Base-by-base conservation (phyloP, 768 basidiomycete genomes). In the Heimioporus sp. region DNA sequence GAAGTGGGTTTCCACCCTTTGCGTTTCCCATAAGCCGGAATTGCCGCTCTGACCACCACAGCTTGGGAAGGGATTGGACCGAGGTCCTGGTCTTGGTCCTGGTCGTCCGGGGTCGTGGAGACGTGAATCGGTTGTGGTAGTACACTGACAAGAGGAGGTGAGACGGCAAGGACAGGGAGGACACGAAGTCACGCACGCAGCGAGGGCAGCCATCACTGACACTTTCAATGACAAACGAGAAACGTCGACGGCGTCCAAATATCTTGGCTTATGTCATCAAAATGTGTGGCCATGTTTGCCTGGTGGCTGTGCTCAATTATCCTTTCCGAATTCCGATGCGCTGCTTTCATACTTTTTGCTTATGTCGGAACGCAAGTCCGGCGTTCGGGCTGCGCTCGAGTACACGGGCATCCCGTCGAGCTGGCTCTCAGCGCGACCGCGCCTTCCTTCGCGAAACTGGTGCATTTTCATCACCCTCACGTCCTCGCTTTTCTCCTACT, bases 381-480 rank as follows among this genome's bases (percentile, higher is more conserved):
- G 87, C 41, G 60, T 85, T 41, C 77, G 75, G 51, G 71, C 79
- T 19, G 83, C 79, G n/a, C 78, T 90, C 54, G 74, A 78, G 59
- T 86, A 85, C 72, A 87, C 81, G 2, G 83, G 84, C 49, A 78
- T 85, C 13, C 83, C 84, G 24, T 76, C 84, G 15, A 86, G 86
- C 44, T 92, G 92, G 81, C 76, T 97, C 37, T 81, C 85, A 58
- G 90, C 89, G 66, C 82, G 88, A 34, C 95, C 94, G 2, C 84
- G 82, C 56, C 78, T 95, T 15, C 96, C 95, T 4, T 92, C 90
- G 1, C 80, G 92, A 55, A 97, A 97, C 62, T 95, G 92, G 93
- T 82, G 92, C 58, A 93, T 96, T 63, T 98, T 98, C 74, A 78
- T 93, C 51, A 77, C 84, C 28, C 70, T 92, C 59, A 86, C 91